Evolutionary conservation across 306 rosid species (phyloP), one percentile per base, ranked within the genome.

Genomic region (Vigna reflexopilosa): DNA sequence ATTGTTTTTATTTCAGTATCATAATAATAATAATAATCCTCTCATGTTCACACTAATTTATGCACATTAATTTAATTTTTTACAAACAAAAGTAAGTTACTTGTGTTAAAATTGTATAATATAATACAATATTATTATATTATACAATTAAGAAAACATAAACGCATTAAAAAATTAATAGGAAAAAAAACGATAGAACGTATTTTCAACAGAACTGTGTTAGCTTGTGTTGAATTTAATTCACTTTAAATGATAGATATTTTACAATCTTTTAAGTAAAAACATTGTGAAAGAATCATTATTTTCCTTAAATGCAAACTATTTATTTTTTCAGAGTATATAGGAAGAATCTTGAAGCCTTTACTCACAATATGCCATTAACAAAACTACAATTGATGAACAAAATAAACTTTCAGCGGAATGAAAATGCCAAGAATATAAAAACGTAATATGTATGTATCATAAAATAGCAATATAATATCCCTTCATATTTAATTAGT

Each of bases 361-460:
- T 75, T 47, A 59, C 47, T 48, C 15, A 20, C 36, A 72, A 72
- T 72, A 6, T 72, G 51, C 51, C 10, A 6, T 20, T 44, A 12
- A 20, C 9, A 49, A 69, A 28, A 48, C 9, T 16, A 68, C 54
- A 45, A 69, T 19, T 65, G 38, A 45, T 48, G 7, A 26, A 48
- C 57, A 14, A 26, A 69, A 47, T 3, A 69, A 48, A 7, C 12
- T 42, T 67, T 66, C 1, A 66, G 51, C 17, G 19, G 11, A 42
- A 42, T 38, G 34, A 66, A 42, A 38, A 19, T 32, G 4, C 9
- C 16, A 40, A 38, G 1, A 63, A 63, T 36, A 62, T 2, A 61
- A 15, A 15, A 7, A 40, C 42, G 7, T 2, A 8, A 19, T 54
- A 0, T 12, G 14, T 13, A 6, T 32, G 6, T 34, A 62, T 7